A percentile compares a stretch with the other conserved stretches of the same genome.
Conservation (phyloP, 106 monocot species). For the Narthecium ossifragum region DNA sequence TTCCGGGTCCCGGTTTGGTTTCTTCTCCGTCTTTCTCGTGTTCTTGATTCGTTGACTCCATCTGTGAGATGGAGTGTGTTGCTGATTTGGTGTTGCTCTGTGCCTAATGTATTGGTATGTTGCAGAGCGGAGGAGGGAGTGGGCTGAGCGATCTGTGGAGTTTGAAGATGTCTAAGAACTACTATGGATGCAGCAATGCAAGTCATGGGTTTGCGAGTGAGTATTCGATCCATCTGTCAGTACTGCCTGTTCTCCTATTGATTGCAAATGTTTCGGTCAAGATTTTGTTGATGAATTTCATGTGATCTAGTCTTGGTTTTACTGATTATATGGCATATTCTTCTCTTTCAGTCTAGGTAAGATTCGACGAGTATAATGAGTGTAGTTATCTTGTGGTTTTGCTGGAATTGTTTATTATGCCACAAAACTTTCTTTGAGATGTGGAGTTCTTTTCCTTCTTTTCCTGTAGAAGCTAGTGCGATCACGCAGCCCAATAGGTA, state of each 20-base stretch:
- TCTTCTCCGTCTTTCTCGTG: not conserved
- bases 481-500: conserved; percentile 49
- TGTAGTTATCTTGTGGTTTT: no score
- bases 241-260: not conserved
- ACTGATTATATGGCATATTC: no score
- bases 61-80: not conserved
- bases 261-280: not conserved
- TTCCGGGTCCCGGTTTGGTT: conserved; percentile 35
- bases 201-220: conserved; percentile 39
- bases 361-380: no score
- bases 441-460: no score
- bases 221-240: no score
- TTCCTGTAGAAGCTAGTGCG: conserved; percentile 20
- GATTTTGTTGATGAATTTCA: not conserved
- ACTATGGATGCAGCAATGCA: conserved; percentile 69
- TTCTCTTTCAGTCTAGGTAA: no score
- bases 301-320: not conserved
- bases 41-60: conserved; percentile 1
- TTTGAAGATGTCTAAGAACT: conserved; percentile 37
- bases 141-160: conserved; percentile 36
- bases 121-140: conserved; percentile 33
- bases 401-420: no score
- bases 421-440: no score
- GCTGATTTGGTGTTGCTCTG: no score
- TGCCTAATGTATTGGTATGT: not conserved